Conservation (phyloP, 805 yeast genomes). For the Ogataea pilisensis region DNA sequence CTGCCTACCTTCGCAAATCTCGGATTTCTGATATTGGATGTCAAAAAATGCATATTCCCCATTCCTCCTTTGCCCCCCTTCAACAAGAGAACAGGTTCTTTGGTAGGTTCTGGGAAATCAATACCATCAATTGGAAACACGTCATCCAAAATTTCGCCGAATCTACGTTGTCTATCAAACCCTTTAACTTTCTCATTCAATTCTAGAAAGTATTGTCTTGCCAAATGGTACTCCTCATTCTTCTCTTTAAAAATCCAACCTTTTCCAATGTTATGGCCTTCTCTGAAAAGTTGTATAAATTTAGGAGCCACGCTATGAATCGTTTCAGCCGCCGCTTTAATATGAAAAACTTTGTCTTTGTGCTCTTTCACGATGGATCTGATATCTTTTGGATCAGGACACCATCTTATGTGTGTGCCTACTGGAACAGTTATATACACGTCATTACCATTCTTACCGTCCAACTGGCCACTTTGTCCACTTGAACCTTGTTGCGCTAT, state of each 20-base stretch:
- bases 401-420: conserved; percentile 85
- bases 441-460: conserved; percentile 83
- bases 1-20: conserved; percentile 83
- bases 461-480: conserved; percentile 75
- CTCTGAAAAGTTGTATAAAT: conserved; percentile 58
- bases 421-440: conserved; percentile 82
- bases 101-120: conserved; percentile 60
- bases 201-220: conserved; percentile 60
- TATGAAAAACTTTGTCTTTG: conserved; percentile 23
- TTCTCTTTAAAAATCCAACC: conserved; percentile 90
- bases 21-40: conserved; percentile 82
- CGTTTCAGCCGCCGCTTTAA: conserved; percentile 24
- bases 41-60: conserved; percentile 94
- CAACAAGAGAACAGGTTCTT: conserved; percentile 63
- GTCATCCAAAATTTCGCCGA: conserved; percentile 60
- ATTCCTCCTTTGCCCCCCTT: conserved; percentile 92
- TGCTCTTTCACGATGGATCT: conserved; percentile 16
- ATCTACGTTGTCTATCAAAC: conserved; percentile 56
- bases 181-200: conserved; percentile 60
- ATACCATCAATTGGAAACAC: conserved; percentile 77
- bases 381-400: conserved; percentile 62
- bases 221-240: conserved; percentile 64
- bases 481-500: conserved; percentile 65
- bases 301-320: conserved; percentile 28
- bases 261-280: conserved; percentile 60